A percentile compares a stretch with the other conserved stretches of the same genome.
phyloP scores from a whole-genome alignment of 352 stramenopile species.

The Phytopythium cucurbitacearum region DNA sequence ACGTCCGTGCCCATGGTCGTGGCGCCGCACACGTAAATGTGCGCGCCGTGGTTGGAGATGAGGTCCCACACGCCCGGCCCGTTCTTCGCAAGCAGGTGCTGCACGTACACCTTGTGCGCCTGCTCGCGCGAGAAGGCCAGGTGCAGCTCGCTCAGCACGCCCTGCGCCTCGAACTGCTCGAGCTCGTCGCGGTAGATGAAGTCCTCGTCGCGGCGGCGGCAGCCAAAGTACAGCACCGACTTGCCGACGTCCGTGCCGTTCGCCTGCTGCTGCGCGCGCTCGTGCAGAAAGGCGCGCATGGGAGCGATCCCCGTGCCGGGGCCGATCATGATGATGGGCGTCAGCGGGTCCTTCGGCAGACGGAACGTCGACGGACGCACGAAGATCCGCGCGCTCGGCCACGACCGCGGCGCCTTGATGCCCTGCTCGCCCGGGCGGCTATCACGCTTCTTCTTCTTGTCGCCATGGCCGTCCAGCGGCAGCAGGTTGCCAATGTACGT shows the following conservation, averaged over 20 bases:
- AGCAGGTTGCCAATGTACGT: constrained; percentile 83
- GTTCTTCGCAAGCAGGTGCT: constrained; percentile 90
- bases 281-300: constrained; percentile 96
- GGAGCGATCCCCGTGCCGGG: constrained; percentile 96
- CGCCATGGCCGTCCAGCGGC: constrained; percentile 25
- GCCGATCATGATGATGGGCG: constrained; percentile 94
- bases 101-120: constrained; percentile 96
- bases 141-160: constrained; percentile 89
- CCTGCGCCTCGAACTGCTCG: constrained; percentile 70
- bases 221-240: constrained; percentile 94
- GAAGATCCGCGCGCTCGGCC: constrained; percentile 86
- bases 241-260: constrained; percentile 59
- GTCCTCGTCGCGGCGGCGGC: constrained; percentile 77
- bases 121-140: constrained; percentile 95
- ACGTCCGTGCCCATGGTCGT: constrained; percentile 98
- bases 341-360: constrained; percentile 81
- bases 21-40: constrained; percentile 98
- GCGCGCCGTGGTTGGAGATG: constrained; percentile 52
- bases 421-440: constrained; percentile 72
- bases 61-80: constrained; percentile 58
- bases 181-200: constrained; percentile 93
- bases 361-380: constrained; percentile 95
- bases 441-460: constrained; percentile 69
- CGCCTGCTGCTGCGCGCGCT: constrained; percentile 80
- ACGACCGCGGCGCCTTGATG: constrained; percentile 55